Base-by-base conservation (phyloP, 2,329 filamentous ascomycete species). In the Diaporthe sp. region DNA sequence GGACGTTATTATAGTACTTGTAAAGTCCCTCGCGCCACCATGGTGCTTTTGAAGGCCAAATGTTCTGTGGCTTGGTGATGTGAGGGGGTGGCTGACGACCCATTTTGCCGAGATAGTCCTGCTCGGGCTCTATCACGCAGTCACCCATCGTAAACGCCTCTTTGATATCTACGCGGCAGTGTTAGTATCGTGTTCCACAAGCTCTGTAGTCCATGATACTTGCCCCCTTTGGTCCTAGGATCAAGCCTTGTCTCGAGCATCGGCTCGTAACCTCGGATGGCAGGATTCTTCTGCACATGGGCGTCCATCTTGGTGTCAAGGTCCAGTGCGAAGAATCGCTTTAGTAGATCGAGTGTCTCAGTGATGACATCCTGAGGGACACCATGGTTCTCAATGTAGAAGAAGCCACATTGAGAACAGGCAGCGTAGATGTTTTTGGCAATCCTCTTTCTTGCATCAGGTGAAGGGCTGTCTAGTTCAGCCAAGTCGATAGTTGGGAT, bases 131-230 rank as follows among this genome's bases (percentile, higher is more conserved):
- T 25, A 81, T 78, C 28, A 81, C 80, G 72, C 82, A 83, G 75
- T 85, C 82, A 39, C 84, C 84, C 79, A 84, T 83, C 7, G 81
- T 82, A 68, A 83, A 84, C 2, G 83, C 83, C 76, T 84, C 83
- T 67, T 83, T 80, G 31, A 79, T 79, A 13, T 81, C 79, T 81
- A n/a, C 12, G 6, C 4, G 3, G 2, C 6, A 75, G n/a, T 19
- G 31, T 46, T 15, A 46, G 57, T 51, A 4, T 61, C 28, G 10
- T 31, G 5, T 2, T 22, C 49, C 44, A 71, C 25, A 25, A 12
- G 1, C 37, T 17, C 15, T 17, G 3, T 13, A 1, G 31, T 3
- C 0, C 10, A 67, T 22, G 25, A 65, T 46, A 76, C 79, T 67
- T 76, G 78, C 81, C 82, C 73, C 81, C 81, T 67, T 76, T 77